Evolutionary conservation across 1,284 basidiomycete genomes (phyloP).

Genomic region (Bjerkandera adusta): DNA sequence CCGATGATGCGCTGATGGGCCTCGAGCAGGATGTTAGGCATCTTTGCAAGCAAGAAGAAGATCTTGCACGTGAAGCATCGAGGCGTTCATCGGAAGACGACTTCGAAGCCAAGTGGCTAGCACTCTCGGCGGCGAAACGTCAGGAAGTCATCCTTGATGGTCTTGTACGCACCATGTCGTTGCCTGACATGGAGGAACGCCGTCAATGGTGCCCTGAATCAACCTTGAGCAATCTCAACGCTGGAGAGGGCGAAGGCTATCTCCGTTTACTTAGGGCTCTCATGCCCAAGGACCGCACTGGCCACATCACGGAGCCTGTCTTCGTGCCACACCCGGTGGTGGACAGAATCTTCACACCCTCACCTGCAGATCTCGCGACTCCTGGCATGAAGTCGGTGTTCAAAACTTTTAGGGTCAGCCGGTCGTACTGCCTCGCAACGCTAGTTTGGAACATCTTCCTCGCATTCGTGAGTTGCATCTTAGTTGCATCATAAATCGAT

Average conservation of each 20-base stretch:
- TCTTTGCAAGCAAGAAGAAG: neutral
- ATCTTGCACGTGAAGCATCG: neutral
- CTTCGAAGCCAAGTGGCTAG: neutral
- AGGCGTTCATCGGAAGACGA: neutral
- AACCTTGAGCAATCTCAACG: neutral
- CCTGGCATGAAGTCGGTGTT: neutral
- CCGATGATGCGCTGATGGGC: neutral
- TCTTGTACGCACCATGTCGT: neutral
- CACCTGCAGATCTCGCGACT: neutral
- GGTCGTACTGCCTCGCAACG: neutral
- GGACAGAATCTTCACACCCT: neutral
- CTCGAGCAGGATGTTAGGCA: neutral
- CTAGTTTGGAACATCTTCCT: neutral
- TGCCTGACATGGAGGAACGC: neutral
- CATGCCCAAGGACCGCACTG: neutral
- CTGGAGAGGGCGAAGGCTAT: neutral
- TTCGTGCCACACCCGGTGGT: neutral
- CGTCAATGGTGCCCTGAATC: neutral
- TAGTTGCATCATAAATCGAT: neutral
- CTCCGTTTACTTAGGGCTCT: neutral
- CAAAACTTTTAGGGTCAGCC: neutral
- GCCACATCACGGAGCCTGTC: neutral
- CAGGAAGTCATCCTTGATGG: neutral
- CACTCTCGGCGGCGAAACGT: neutral
- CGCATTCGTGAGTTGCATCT: neutral